These are phyloP conservation scores for Acer yangbiense DNA, from an alignment of 345 rosid genomes.

Conservation along the genomic window DNA sequence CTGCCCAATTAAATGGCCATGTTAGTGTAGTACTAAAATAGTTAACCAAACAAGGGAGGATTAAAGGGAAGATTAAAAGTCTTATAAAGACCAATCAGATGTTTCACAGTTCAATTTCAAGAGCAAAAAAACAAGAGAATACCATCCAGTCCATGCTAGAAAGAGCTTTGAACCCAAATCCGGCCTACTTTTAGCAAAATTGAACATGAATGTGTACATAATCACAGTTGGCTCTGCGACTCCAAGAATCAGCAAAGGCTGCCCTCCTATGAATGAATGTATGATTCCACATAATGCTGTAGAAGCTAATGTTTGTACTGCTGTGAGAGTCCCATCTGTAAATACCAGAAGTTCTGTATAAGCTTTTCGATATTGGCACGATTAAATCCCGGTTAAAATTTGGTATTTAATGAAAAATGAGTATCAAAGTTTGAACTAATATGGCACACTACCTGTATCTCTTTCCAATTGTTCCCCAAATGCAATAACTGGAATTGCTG, in stretches of 20 bases:
- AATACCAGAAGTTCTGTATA: conserved; percentile 19
- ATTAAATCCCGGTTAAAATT: background rate
- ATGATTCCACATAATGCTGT: conserved; percentile 89
- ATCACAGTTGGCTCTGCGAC: conserved; percentile 98
- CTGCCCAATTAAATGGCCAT: conserved; percentile 38
- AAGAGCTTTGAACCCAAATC: conserved; percentile 83
- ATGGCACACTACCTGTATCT: conserved; percentile 59
- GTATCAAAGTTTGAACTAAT: background rate
- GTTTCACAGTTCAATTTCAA: conserved; percentile 10
- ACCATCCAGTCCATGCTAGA: conserved; percentile 98
- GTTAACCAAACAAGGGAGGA: conserved; percentile 2
- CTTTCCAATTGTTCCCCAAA: conserved; percentile 95
- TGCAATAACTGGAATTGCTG: conserved; percentile 92
- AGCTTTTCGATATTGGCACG: background rate
- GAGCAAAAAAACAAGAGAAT: conserved; percentile 20
- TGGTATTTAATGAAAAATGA: background rate
- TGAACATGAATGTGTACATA: conserved; percentile 96
- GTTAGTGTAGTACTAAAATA: background rate
- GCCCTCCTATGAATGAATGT: conserved; percentile 88
- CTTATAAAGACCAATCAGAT: background rate
- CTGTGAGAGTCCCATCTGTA: conserved; percentile 81
- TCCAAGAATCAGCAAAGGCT: conserved; percentile 90
- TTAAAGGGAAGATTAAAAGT: conserved; percentile 4
- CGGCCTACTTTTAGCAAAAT: conserved; percentile 72
- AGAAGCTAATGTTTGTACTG: conserved; percentile 90